These are phyloP conservation scores for Kwoniella sp. DNA, from an alignment of 768 basidiomycete species.

Conservation along the genomic window DNA sequence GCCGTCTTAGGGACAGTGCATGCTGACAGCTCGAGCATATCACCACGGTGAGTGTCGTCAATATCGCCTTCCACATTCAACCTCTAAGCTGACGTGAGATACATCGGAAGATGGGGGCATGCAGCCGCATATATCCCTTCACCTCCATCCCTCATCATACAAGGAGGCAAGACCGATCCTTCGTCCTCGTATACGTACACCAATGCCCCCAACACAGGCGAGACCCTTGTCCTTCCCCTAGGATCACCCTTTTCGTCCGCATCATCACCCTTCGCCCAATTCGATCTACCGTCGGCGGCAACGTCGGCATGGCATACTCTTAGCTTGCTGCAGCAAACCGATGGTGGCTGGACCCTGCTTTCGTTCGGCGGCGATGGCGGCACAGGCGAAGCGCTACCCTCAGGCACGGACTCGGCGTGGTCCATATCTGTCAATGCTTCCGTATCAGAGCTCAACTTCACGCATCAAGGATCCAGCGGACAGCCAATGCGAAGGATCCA, in stretches of 20 bases:
- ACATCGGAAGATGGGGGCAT: conserved; percentile 73
- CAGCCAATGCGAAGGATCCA: conserved; percentile 74
- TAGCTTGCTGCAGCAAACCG: conserved; percentile 59
- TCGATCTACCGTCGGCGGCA: conserved; percentile 59
- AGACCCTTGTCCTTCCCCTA: conserved; percentile 57
- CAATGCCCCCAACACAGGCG: conserved; percentile 67
- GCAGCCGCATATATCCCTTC: conserved; percentile 57
- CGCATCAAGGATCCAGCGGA: conserved; percentile 54
- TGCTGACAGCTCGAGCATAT: too few relatives aligned
- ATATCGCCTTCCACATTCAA: too few relatives aligned
- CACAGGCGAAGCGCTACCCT: conserved; percentile 56
- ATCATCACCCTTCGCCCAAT: conserved; percentile 65
- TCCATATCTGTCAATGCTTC: conserved; percentile 55
- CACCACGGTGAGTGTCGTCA: conserved; percentile 27
- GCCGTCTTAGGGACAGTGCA: too few relatives aligned
- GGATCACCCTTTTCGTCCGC: conserved; percentile 57
- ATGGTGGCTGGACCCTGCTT: conserved; percentile 51
- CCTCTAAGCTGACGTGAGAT: too few relatives aligned
- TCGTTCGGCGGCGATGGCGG: conserved; percentile 74
- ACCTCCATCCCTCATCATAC: conserved; percentile 58
- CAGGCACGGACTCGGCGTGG: conserved; percentile 61
- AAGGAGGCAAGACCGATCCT: conserved; percentile 76
- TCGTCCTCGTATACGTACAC: conserved; percentile 67
- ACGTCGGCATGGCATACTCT: conserved; percentile 75
- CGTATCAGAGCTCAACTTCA: conserved; percentile 52